These are phyloP conservation scores for Xeromyces bisporus DNA, from an alignment of 495 filamentous ascomycete species.

Conservation along the genomic window DNA sequence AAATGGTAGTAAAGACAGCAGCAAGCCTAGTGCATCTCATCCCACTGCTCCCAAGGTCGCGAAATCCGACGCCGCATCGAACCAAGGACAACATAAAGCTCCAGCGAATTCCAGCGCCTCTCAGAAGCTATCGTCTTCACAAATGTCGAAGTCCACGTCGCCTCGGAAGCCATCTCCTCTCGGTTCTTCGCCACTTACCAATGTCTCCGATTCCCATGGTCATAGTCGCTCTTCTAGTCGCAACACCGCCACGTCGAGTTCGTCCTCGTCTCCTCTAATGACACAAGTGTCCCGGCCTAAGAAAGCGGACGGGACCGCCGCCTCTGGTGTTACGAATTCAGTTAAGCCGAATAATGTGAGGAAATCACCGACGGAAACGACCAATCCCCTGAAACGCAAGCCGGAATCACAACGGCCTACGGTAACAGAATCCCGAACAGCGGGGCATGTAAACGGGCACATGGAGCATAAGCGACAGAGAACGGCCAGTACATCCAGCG, in stretches of 20 bases:
- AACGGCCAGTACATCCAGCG: conserved; percentile 27
- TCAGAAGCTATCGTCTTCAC: conserved; percentile 23
- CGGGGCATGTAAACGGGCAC: conserved; percentile 16
- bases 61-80: conserved; percentile 2
- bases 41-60: conserved; percentile 8
- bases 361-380: conserved; percentile 9
- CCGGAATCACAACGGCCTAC: conserved; percentile 20
- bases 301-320: conserved; percentile 6
- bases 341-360: conserved; percentile 12
- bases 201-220: conserved; percentile 46
- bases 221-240: conserved; percentile 24
- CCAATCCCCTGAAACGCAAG: conserved; percentile 33
- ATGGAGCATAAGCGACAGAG: conserved; percentile 30
- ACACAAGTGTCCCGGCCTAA: conserved; percentile 18
- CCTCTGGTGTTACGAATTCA: conserved; percentile 7
- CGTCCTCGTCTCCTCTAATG: conserved; percentile 30
- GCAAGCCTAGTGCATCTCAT: conserved; percentile 8
- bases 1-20: conserved; percentile 4
- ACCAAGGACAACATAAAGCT: conserved; percentile 5
- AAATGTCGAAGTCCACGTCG: conserved; percentile 29
- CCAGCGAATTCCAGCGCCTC: conserved; percentile 14
- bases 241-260: conserved; percentile 25
- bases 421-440: conserved; percentile 6
- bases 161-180: conserved; percentile 59
- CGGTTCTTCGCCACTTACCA: conserved; percentile 58